Conservation (phyloP, 2,329 filamentous ascomycete genomes). For the Rhynchosporium graminicola region DNA sequence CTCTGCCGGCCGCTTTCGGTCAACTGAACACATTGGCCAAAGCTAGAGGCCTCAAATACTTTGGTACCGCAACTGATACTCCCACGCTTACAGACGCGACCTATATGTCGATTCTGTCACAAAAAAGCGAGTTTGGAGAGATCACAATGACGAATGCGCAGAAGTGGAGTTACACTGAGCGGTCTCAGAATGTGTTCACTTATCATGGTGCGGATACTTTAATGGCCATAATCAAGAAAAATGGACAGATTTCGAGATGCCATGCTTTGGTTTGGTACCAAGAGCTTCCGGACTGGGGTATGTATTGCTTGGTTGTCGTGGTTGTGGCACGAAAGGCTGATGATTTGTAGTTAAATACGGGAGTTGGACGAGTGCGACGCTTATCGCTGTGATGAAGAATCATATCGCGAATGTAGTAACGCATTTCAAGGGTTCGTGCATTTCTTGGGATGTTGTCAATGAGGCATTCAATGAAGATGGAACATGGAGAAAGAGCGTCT, state of each 20-base stretch:
- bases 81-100: slow-evolving; percentile 48
- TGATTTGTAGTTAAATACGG: slow-evolving; percentile 42
- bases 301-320: background rate
- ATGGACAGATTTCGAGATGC: slow-evolving; percentile 59
- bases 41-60: slow-evolving; percentile 56
- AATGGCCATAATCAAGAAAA: slow-evolving; percentile 48
- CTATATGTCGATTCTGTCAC: slow-evolving; percentile 57
- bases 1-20: slow-evolving; percentile 15
- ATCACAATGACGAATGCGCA: slow-evolving; percentile 65
- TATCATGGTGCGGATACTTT: slow-evolving; percentile 60
- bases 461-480: slow-evolving; percentile 63
- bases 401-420: slow-evolving; percentile 62
- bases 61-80: slow-evolving; percentile 61
- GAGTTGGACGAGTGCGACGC: slow-evolving; percentile 59
- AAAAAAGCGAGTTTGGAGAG: slow-evolving; percentile 61
- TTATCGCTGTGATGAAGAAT: slow-evolving; percentile 57
- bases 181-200: slow-evolving; percentile 55
- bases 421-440: slow-evolving; percentile 62
- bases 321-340: background rate
- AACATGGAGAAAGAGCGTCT: slow-evolving; percentile 54
- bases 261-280: slow-evolving; percentile 48
- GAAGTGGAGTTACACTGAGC: slow-evolving; percentile 65
- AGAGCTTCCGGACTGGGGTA: slow-evolving; percentile 53
- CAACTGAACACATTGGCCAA: slow-evolving; percentile 47
- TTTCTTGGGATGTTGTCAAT: slow-evolving; percentile 68